Base-by-base conservation (phyloP, 176 grass and related monocot species). In the Dactylis glomerata region DNA sequence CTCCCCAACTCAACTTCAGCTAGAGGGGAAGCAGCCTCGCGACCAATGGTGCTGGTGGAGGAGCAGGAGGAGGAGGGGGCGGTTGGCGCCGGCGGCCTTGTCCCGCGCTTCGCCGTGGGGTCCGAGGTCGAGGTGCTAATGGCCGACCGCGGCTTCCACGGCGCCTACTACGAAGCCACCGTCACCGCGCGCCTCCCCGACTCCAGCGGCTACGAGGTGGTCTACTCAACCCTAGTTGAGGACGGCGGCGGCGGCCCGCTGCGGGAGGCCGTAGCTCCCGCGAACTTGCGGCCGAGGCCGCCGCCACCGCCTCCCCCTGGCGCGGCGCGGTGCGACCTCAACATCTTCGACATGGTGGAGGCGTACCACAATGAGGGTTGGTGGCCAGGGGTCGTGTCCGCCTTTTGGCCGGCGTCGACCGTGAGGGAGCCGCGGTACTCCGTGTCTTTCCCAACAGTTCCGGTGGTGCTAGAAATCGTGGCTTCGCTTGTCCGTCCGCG, bases 311-410 rank as follows among this genome's bases (percentile, higher is more conserved):
- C 23, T 33, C 11, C 23, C 3, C 24, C 33, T 2, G 52, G 33
- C 3, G 12, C 8, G 10, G 33, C n/a, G 36, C 12, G 6, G 6
- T 30, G 30, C n/a, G 65, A 57, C 19, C 6, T 92, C 22, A 20
- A 86, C 26, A 44, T 83, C 2, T 76, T 82, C 67, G 90, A 89
- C 66, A 80, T 92, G 51, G 86, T 92, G 5, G 90, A 92, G 77
- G 90, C 73, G 57, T 90, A 78, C 78, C 44, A 90, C 32, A 64
- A 17, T 22, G 91, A 91, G 4, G 94, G 91, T 1, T 91, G 91
- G 94, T 96, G 94, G 94, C 51, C 82, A 1, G 89, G 91, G 19
- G 87, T 96, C 31, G 31, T 96, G 6, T 87, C 89, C 19, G 70
- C 8, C 75, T 16, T 66, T 9, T 61, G 36, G 61, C 81, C 50